Conservation (phyloP, 2,329 filamentous ascomycete genomes). For the Epichloe gansuensis region DNA sequence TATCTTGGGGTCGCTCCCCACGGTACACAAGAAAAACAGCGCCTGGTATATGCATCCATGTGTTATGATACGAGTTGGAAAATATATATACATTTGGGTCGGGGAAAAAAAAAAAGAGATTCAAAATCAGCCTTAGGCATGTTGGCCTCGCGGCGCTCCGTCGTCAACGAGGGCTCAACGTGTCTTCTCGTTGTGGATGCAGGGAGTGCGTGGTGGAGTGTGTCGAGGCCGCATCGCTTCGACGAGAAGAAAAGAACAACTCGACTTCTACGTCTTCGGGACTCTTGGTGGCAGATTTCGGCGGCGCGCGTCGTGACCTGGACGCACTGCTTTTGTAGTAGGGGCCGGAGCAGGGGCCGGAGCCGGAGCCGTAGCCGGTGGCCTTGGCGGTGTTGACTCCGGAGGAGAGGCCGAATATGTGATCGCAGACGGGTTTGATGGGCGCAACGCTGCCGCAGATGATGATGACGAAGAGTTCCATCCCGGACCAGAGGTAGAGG, state of each 20-base stretch:
- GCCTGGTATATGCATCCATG: not conserved
- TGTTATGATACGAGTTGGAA: not conserved
- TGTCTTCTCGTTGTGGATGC: not conserved
- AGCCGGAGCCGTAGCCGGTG: not conserved
- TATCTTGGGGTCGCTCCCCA: not conserved
- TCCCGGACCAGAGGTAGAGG: constrained; percentile 3
- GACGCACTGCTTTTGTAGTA: not conserved
- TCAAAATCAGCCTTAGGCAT: not conserved
- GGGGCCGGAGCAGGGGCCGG: not conserved
- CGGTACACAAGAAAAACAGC: not conserved
- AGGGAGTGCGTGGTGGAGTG: not conserved
- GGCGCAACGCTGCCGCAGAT: constrained; percentile 5
- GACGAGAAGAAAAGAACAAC: not conserved
- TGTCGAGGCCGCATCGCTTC: not conserved
- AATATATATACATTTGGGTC: not conserved
- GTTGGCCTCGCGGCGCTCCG: not conserved
- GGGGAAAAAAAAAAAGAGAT: not conserved
- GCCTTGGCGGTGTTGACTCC: not conserved
- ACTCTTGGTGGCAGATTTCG: not conserved
- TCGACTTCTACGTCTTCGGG: not conserved
- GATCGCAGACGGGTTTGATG: constrained; percentile 5
- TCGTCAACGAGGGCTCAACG: not conserved
- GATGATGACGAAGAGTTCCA: constrained; percentile 6
- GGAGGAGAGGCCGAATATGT: not conserved
- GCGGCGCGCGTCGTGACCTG: not conserved